A percentile compares a stretch with the other conserved stretches of the same genome.
Conservation (phyloP, 352 stramenopile species). For the Pythium aristosporum region DNA sequence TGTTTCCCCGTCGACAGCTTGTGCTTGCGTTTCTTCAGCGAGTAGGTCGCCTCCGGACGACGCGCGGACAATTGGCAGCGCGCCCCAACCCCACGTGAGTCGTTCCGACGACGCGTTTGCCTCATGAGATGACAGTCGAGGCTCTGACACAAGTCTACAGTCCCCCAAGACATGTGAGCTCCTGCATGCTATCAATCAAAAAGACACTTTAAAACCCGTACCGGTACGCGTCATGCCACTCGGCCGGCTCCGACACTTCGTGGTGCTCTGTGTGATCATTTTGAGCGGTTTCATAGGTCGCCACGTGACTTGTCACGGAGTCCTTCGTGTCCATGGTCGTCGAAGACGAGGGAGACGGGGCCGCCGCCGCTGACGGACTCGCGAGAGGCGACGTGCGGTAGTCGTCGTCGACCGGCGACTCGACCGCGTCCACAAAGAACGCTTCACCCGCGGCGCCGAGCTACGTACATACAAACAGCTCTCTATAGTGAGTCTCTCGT, state of each 20-base stretch:
- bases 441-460: conserved; percentile 63
- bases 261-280: background rate
- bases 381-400: conserved; percentile 63
- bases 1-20: conserved; percentile 17
- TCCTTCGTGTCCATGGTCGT: background rate
- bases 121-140: conserved; percentile 13
- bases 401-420: conserved; percentile 57
- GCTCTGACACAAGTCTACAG: conserved; percentile 21
- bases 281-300: background rate
- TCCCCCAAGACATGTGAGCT: background rate
- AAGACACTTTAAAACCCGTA: conserved; percentile 1
- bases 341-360: background rate
- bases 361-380: conserved; percentile 32
- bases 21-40: conserved; percentile 16
- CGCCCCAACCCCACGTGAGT: conserved; percentile 55
- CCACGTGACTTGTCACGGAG: background rate
- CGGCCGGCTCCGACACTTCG: background rate
- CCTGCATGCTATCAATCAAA: background rate
- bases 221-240: conserved; percentile 40
- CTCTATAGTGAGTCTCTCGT: background rate
- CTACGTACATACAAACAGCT: conserved; percentile 20
- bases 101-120: conserved; percentile 29
- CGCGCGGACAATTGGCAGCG: conserved; percentile 40
- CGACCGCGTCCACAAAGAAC: conserved; percentile 72
- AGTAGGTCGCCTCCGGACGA: conserved; percentile 20